Evolutionary conservation across 202 grass and related monocot genomes (phyloP), one percentile per base, ranked within the genome.

Genomic region (Cymbopogon flexuosus): DNA sequence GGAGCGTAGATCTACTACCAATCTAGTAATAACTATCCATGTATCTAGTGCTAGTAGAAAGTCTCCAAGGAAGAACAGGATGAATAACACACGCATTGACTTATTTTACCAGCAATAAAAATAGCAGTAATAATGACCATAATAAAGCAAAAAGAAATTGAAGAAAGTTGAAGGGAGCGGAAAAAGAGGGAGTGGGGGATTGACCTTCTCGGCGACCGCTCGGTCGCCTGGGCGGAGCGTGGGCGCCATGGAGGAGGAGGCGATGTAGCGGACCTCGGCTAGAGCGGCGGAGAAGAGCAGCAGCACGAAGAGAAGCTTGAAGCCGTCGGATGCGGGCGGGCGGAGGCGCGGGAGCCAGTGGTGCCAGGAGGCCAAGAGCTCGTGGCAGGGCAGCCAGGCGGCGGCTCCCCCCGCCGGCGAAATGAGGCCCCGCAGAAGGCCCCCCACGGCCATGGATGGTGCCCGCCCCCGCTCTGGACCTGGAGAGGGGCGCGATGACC

Each of bases 191-290:
- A 33, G 31, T 33, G 31, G 31, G 31, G 31, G 4, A 3, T 33
- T 4, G 31, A 33, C 31, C 45, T 83, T 90, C 12, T 90, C 88
- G 1, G 84, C 68, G 62, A 90, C 80, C 42, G 80, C 84, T 71
- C 84, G 75, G 70, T 90, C 88, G 73, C 79, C 84, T 0, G 75
- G 68, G 6, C 62, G 80, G 54, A 90, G 76, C 43, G 88, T 90
- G 46, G 88, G 88, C 6, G 80, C 69, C 88, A 90, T 86, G 75
- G 84, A 90, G n/a, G 88, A 86, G 76, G 88, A 90, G 27, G 84
- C 75, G 78, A 90, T 73, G 88, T 70, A 84, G 56, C 88, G 88
- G 80, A 90, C 88, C 79, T 90, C 88, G 23, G 80, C 88, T 27
- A 90, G 70, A 56, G 80, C 57, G 8, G 64, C 76, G 69, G 84